Evolutionary conservation across 2,329 filamentous ascomycete species (phyloP).

Genomic region (Cadophora malorum): DNA sequence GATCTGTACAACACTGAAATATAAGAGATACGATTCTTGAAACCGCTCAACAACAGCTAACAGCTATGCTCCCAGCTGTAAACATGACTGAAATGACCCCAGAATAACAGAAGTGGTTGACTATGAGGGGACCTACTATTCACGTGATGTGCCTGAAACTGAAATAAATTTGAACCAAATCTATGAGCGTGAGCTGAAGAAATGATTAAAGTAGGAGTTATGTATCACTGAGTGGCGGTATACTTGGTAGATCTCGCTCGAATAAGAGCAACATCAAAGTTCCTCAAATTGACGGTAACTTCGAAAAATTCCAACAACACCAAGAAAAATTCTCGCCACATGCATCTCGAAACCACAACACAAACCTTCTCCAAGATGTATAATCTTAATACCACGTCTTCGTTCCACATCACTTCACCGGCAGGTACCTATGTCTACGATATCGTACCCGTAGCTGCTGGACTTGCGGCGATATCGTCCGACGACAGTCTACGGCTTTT

Average conservation of each 20-base stretch:
- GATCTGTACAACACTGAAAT: not conserved
- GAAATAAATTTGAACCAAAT: too few species aligned
- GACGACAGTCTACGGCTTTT: constrained; percentile 74
- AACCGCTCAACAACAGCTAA: too few species aligned
- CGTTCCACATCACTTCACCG: constrained; percentile 41
- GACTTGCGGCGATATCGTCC: constrained; percentile 62
- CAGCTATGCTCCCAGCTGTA: too few species aligned
- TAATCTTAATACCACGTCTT: constrained; percentile 35
- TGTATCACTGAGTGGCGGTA: too few species aligned
- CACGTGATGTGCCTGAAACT: too few species aligned
- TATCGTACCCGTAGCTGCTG: constrained; percentile 44
- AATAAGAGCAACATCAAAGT: not conserved
- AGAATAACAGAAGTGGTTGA: too few species aligned
- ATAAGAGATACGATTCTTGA: too few species aligned
- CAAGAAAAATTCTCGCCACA: constrained; percentile 12
- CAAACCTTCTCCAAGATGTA: constrained; percentile 42
- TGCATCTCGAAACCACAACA: not conserved
- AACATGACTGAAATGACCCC: too few species aligned
- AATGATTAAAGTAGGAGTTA: too few species aligned
- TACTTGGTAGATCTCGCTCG: too few species aligned
- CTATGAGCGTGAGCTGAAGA: too few species aligned
- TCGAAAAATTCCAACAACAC: constrained; percentile 19
- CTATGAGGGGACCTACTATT: too few species aligned
- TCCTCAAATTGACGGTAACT: not conserved
- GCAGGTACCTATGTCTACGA: constrained; percentile 52